Evolutionary conservation across 257 asterid genomes (phyloP), one percentile per base, ranked within the genome.

Genomic region (Datura wrightii): DNA sequence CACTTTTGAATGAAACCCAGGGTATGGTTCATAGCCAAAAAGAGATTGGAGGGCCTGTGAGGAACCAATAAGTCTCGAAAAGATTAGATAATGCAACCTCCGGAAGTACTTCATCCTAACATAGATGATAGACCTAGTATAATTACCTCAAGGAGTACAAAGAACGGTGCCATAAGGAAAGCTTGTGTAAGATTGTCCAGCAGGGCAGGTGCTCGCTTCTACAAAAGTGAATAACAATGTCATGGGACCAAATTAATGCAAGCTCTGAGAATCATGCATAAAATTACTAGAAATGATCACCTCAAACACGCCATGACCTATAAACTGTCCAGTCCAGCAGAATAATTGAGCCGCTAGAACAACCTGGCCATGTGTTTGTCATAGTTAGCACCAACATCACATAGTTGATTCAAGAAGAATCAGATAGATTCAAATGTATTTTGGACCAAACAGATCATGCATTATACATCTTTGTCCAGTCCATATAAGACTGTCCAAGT

Each of bases 171-270:
- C 98, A 97, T 95, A 36, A 97, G 95, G 84, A 97, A 92, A 37
- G 99, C 98, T 86, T 95, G 98, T 84, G 91, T 87, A 66, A 97
- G 97, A 90, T 97, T 97, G 94, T 95, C 98, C 84, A 97, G 72
- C 16, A 97, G 89, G n/a, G 99, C 98, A 63, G 99, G 99, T 9
- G 99, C 99, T 60, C 98, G 98, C 79, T 94, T 97, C 99, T 97
- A 85, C 86, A 86, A 79, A 85, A 83, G 46, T 14, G 50, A 59
- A 65, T 8, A 55, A 79, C 8, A 13, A 59, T 41, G 62, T 82
- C 19, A 83, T 15, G 71, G 10, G 10, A 83, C n/a, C 72, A 85
- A 5, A 60, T 66, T 6, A 14, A 14, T 63, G 56, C 58, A 55
- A 66, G 18, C 10, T 6, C 9, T 39, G 15, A 65, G 16, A 46